Conservation (phyloP, 2,329 filamentous ascomycete genomes). For the Aspergillus piperis region DNA sequence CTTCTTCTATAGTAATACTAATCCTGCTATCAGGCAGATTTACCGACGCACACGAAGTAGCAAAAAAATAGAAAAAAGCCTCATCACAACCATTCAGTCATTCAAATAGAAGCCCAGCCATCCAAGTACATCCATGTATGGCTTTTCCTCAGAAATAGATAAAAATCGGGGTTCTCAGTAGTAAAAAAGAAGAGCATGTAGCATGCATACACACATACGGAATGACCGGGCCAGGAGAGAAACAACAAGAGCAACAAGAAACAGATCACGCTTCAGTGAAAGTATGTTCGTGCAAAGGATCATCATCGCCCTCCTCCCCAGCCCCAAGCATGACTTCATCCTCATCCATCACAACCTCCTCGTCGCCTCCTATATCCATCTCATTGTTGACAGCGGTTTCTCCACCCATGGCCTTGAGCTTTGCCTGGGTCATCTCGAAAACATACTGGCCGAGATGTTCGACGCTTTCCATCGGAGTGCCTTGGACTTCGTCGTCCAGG, state of each 20-base stretch:
- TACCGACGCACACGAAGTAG: neutral
- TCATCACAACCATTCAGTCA: neutral
- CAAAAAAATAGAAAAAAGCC: neutral
- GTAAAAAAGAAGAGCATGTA: neutral
- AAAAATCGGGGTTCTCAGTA: neutral
- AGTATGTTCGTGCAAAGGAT: slow-evolving; percentile 36
- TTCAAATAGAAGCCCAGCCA: neutral
- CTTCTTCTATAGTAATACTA: neutral
- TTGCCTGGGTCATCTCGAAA: slow-evolving; percentile 86
- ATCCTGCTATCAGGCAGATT: neutral
- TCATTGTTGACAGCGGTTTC: slow-evolving; percentile 42
- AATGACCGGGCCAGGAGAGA: neutral
- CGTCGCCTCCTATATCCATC: slow-evolving; percentile 30
- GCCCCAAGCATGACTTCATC: slow-evolving; percentile 38
- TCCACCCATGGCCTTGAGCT: slow-evolving; percentile 59
- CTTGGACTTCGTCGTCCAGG: slow-evolving; percentile 50
- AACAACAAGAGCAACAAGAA: too few relatives aligned
- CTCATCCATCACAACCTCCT: slow-evolving; percentile 32
- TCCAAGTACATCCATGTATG: neutral
- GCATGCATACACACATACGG: neutral
- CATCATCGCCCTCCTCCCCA: slow-evolving; percentile 38
- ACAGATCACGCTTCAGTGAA: slow-evolving; percentile 8
- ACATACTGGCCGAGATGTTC: slow-evolving; percentile 97
- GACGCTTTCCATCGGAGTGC: slow-evolving; percentile 80
- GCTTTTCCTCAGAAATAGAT: neutral